Conservation (phyloP, 768 basidiomycete genomes). For the Amanita pseudoporphyria region DNA sequence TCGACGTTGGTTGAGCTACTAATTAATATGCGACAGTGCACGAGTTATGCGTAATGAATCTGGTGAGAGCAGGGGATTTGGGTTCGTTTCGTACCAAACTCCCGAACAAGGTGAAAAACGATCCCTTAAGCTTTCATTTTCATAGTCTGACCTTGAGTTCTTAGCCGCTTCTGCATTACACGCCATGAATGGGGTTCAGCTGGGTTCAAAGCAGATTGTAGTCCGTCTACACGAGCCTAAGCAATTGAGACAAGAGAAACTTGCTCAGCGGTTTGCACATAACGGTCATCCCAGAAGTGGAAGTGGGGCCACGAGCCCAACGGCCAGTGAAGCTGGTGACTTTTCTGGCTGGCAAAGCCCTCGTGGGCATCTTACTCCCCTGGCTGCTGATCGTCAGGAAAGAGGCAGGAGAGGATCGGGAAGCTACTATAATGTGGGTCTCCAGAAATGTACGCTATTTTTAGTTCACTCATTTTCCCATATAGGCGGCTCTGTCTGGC, state of each 20-base stretch:
- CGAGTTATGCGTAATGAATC: constrained; percentile 86
- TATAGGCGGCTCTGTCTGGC: constrained; percentile 71
- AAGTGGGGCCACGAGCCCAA: constrained; percentile 80
- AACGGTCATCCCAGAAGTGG: constrained; percentile 75
- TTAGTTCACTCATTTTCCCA: constrained; percentile 6
- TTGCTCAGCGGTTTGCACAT: constrained; percentile 73
- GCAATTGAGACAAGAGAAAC: constrained; percentile 81
- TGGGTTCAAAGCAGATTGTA: constrained; percentile 72
- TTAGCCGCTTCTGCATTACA: constrained; percentile 66
- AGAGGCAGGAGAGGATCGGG: constrained; percentile 72
- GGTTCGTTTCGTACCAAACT: constrained; percentile 81
- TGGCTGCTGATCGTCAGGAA: constrained; percentile 57
- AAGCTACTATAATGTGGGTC: constrained; percentile 73
- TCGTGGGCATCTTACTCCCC: constrained; percentile 38
- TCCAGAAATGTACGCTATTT: not conserved
- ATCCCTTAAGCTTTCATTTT: not conserved
- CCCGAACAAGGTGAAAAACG: constrained; percentile 61
- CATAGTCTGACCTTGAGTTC: constrained; percentile 6
- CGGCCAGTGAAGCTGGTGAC: constrained; percentile 75
- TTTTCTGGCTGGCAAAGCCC: constrained; percentile 70
- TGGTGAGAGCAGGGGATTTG: constrained; percentile 80
- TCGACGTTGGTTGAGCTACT: not conserved
- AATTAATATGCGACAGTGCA: constrained; percentile 41
- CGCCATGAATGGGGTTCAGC: constrained; percentile 65
- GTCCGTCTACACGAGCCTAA: constrained; percentile 89